Evolutionary conservation across 108 stramenopile genomes (phyloP).

Genomic region (Cyclotella atomus): DNA sequence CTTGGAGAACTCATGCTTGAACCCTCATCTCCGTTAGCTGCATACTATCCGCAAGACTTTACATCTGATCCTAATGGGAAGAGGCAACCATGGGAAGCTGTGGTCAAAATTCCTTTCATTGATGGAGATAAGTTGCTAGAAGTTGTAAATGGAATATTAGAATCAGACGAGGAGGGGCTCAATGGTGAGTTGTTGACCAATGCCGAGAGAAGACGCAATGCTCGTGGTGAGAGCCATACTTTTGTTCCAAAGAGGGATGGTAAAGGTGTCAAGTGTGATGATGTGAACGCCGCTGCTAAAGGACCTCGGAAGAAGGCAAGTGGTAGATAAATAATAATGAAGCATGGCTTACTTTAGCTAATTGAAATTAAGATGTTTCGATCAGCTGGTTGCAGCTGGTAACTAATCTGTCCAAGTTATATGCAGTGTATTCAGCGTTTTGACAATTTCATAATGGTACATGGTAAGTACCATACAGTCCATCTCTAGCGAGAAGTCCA

Average conservation of each 20-base stretch:
- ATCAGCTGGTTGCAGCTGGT: too few species aligned
- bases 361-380: too few species aligned
- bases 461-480: too few species aligned
- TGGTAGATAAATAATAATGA: constrained; percentile 3
- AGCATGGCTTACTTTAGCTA: too few species aligned
- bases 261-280: neutral
- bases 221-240: constrained; percentile 58
- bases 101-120: constrained; percentile 98
- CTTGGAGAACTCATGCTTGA: constrained; percentile 92
- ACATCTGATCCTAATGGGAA: constrained; percentile 87
- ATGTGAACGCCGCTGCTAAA: constrained; percentile 8
- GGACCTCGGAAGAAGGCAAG: neutral
- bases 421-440: too few species aligned
- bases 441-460: too few species aligned
- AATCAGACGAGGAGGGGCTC: constrained; percentile 53
- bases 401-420: too few species aligned
- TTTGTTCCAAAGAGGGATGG: constrained; percentile 52
- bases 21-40: constrained; percentile 82
- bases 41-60: constrained; percentile 91
- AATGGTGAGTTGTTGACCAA: constrained; percentile 56
- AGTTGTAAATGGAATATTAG: constrained; percentile 71
- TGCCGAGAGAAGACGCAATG: constrained; percentile 78
- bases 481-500: too few species aligned
- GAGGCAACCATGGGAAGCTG: constrained; percentile 95
- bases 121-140: constrained; percentile 81